A percentile compares a stretch with the other conserved stretches of the same genome.
These are phyloP conservation scores for Pichia sp. DNA, from an alignment of 1,139 yeast genomes.

Conservation along the genomic window DNA sequence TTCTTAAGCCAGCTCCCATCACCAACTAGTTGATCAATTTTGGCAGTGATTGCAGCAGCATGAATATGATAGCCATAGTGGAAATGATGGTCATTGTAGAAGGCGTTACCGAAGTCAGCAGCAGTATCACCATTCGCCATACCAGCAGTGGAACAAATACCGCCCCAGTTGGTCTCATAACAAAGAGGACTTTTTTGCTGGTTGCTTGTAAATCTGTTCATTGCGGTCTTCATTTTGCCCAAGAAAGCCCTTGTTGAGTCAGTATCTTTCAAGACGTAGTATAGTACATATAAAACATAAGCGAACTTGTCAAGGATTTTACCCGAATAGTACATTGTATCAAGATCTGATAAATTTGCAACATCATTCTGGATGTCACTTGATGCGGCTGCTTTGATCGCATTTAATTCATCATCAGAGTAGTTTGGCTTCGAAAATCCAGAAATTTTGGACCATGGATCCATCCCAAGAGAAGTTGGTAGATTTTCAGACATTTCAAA, in stretches of 20 bases:
- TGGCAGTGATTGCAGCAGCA: slow-evolving; percentile 62
- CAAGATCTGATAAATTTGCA: slow-evolving; percentile 40
- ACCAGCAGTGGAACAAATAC: slow-evolving; percentile 62
- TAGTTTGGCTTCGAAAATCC: slow-evolving; percentile 33
- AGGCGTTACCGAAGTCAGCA: slow-evolving; percentile 69
- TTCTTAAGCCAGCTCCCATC: slow-evolving; percentile 60
- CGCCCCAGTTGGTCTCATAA: slow-evolving; percentile 68
- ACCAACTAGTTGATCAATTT: slow-evolving; percentile 53
- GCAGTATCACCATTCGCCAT: slow-evolving; percentile 40
- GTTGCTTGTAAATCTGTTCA: slow-evolving; percentile 47
- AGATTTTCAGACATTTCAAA: slow-evolving; percentile 50
- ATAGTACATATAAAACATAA: slow-evolving; percentile 58
- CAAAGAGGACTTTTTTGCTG: slow-evolving; percentile 50
- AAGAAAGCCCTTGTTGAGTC: slow-evolving; percentile 43
- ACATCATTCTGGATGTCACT: slow-evolving; percentile 58
- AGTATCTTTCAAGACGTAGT: slow-evolving; percentile 50
- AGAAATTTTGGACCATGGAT: slow-evolving; percentile 51
- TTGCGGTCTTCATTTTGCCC: slow-evolving; percentile 35
- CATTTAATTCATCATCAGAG: slow-evolving; percentile 46
- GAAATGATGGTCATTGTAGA: slow-evolving; percentile 76
- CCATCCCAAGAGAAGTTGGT: slow-evolving; percentile 47
- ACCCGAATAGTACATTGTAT: slow-evolving; percentile 66
- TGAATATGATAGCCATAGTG: slow-evolving; percentile 74
- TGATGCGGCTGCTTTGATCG: slow-evolving; percentile 49
- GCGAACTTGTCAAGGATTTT: slow-evolving; percentile 71